These are phyloP conservation scores for Rhodamnia rubescens DNA, from an alignment of 345 rosid genomes.

Conservation along the genomic window DNA sequence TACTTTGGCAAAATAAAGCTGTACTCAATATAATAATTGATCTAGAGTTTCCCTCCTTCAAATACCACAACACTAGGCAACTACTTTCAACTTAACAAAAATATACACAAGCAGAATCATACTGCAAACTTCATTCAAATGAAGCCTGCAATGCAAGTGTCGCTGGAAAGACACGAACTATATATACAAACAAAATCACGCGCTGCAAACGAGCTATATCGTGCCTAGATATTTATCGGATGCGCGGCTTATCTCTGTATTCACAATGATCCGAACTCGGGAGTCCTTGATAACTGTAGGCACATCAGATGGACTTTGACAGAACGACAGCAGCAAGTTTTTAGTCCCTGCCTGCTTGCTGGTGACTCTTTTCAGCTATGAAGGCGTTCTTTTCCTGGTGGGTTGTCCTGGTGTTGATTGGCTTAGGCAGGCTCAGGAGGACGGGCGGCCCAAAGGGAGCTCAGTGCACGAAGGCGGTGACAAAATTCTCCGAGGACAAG, in stretches of 20 bases:
- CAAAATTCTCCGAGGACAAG: conserved; percentile 72
- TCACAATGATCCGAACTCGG: neutral
- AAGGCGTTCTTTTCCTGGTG: neutral
- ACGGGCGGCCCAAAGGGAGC: conserved; percentile 85
- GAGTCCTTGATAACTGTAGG: neutral
- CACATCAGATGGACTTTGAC: neutral
- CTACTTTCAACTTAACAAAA: neutral
- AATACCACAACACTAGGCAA: neutral
- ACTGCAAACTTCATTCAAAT: neutral
- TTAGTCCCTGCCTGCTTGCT: neutral
- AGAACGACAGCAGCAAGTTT: neutral
- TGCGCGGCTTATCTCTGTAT: neutral
- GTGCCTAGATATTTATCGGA: neutral
- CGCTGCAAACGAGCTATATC: neutral
- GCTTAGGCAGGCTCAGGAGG: conserved; percentile 37
- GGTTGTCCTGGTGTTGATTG: neutral
- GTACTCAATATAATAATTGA: neutral
- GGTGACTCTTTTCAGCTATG: neutral
- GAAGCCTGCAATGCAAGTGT: neutral
- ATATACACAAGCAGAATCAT: neutral
- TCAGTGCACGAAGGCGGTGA: conserved; percentile 82
- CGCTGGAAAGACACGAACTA: neutral
- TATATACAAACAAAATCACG: neutral
- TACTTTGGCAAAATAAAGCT: neutral
- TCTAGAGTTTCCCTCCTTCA: neutral